These are phyloP conservation scores for Plasmodium blacklocki DNA, from an alignment of 169 alveolate genomes.

Conservation along the genomic window DNA sequence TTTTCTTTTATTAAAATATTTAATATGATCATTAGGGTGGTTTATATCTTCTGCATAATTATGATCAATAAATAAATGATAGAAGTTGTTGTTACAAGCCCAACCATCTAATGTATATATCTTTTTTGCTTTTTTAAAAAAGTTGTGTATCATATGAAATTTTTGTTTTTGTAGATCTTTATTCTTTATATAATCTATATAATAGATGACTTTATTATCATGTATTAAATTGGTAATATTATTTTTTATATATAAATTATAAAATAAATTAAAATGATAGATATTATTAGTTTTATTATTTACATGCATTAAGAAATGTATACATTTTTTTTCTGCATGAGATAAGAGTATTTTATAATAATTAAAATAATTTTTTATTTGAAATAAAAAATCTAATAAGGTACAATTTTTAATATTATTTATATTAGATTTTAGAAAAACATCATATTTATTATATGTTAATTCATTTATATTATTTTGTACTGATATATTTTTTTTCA, in stretches of 20 bases:
- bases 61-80: no score
- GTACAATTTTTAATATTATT: conserved; percentile 1
- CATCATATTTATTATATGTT: neutral
- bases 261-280: conserved; percentile 44
- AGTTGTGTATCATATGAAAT: neutral
- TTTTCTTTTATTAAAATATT: conserved; percentile 1
- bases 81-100: no score
- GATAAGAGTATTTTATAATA: conserved; percentile 33
- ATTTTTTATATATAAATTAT: conserved; percentile 25
- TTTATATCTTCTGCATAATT: neutral
- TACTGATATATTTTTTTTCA: neutral
- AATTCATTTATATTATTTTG: neutral
- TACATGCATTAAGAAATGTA: conserved; percentile 28
- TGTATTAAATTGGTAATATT: conserved; percentile 25
- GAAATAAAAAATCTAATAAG: conserved; percentile 26
- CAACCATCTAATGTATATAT: conserved; percentile 2
- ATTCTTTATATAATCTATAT: conserved; percentile 30
- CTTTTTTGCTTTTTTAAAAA: neutral
- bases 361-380: conserved; percentile 5
- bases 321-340: conserved; percentile 36
- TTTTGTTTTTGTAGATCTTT: neutral
- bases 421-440: neutral
- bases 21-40: neutral
- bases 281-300: neutral
- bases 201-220: conserved; percentile 58